Evolutionary conservation across 2,329 filamentous ascomycete genomes (phyloP).

Genomic region (Myrmaecium sp.): DNA sequence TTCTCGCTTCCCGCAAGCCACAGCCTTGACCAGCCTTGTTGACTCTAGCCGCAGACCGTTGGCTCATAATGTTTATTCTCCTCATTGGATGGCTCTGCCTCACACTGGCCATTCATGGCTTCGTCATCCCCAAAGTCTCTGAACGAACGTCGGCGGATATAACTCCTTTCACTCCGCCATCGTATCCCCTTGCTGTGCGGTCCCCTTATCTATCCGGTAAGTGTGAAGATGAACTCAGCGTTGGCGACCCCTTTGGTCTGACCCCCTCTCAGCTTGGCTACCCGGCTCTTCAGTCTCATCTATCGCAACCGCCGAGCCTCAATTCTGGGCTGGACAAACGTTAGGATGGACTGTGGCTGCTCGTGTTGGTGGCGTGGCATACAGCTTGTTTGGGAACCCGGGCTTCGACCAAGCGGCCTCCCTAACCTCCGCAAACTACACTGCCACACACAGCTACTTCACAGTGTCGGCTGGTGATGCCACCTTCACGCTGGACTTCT

Average conservation of each 20-base stretch:
- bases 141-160: too few relatives aligned
- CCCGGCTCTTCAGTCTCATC: slow-evolving; percentile 21
- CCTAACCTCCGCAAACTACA: slow-evolving; percentile 21
- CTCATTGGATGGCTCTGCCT: too few relatives aligned
- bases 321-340: slow-evolving; percentile 27
- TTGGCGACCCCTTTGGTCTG: neutral
- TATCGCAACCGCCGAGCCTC: slow-evolving; percentile 21
- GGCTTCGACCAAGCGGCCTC: slow-evolving; percentile 14
- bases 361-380: slow-evolving; percentile 22
- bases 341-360: slow-evolving; percentile 26
- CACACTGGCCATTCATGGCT: too few relatives aligned
- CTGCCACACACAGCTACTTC: slow-evolving; percentile 25
- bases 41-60: too few relatives aligned
- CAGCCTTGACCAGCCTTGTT: too few relatives aligned
- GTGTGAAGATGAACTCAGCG: neutral
- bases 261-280: slow-evolving; percentile 19
- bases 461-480: slow-evolving; percentile 20
- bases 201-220: slow-evolving; percentile 25
- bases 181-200: slow-evolving; percentile 27
- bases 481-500: slow-evolving; percentile 24
- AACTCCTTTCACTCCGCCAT: too few relatives aligned
- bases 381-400: slow-evolving; percentile 25
- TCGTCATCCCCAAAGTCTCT: too few relatives aligned
- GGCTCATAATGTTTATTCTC: too few relatives aligned
- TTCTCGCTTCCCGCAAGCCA: too few relatives aligned